Evolutionary conservation across 495 filamentous ascomycete species (phyloP).

Genomic region (Poronia punctata): DNA sequence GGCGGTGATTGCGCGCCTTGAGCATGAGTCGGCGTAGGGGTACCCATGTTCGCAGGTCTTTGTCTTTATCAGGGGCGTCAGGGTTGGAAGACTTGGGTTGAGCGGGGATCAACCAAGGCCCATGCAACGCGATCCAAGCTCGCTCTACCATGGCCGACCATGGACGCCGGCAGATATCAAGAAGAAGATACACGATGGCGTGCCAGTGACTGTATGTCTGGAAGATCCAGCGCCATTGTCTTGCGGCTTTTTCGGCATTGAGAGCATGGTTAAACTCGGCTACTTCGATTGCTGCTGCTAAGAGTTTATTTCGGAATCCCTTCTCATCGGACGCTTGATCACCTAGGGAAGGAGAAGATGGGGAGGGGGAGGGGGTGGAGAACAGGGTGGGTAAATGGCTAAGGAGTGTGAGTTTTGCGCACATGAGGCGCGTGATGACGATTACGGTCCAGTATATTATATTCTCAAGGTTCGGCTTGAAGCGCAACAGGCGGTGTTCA

Average conservation of each 20-base stretch:
- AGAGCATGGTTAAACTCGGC: conserved; percentile 49
- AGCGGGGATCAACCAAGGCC: conserved; percentile 37
- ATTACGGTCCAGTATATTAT: conserved; percentile 39
- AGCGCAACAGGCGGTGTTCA: conserved; percentile 38
- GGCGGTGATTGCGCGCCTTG: conserved; percentile 41
- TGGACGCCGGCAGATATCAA: conserved; percentile 44
- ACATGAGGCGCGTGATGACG: conserved; percentile 34
- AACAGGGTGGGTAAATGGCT: conserved; percentile 39
- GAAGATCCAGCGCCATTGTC: conserved; percentile 55
- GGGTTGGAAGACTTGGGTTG: conserved; percentile 24
- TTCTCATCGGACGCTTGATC: conserved; percentile 27
- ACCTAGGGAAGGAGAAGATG: conserved; percentile 14
- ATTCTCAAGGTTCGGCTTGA: conserved; percentile 26
- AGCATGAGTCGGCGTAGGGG: conserved; percentile 46
- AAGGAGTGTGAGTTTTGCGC: conserved; percentile 42
- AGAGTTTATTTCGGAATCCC: conserved; percentile 31
- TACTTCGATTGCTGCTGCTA: conserved; percentile 44
- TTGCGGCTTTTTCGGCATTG: conserved; percentile 38
- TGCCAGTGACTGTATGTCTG: conserved; percentile 58
- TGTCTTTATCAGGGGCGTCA: too few species aligned
- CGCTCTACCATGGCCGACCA: conserved; percentile 45
- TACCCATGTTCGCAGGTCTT: conserved; percentile 43
- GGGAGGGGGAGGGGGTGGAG: conserved; percentile 5
- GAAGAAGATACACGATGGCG: conserved; percentile 43
- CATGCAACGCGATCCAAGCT: conserved; percentile 49